Percentiles rank a stretch among this genome's conserved stretches.
Conservation (phyloP, 805 yeast species). For the Metschnikowia borealis region DNA sequence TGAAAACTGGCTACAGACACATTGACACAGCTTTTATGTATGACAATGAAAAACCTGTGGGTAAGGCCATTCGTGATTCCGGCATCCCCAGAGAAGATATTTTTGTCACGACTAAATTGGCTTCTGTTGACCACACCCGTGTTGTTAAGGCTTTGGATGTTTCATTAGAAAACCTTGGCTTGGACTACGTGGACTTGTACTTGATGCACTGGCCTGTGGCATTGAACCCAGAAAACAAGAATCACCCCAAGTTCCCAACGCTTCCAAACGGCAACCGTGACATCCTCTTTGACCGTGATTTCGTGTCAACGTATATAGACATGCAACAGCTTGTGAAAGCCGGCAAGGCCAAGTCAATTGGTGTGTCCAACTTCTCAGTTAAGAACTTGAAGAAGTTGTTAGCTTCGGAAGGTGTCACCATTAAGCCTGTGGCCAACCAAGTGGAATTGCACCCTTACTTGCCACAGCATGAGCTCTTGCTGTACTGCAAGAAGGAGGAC, state of each 20-base stretch:
- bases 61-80: slow-evolving; percentile 49
- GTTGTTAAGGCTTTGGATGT: slow-evolving; percentile 52
- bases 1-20: slow-evolving; percentile 48
- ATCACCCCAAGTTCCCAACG: slow-evolving; percentile 34
- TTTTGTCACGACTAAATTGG: slow-evolving; percentile 69
- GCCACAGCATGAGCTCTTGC: slow-evolving; percentile 58
- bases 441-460: slow-evolving; percentile 72
- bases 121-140: slow-evolving; percentile 51
- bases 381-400: slow-evolving; percentile 50
- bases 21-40: slow-evolving; percentile 53
- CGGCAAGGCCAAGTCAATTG: slow-evolving; percentile 61
- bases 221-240: slow-evolving; percentile 35
- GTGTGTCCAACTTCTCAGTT: slow-evolving; percentile 70
- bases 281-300: slow-evolving; percentile 32
- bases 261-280: slow-evolving; percentile 35
- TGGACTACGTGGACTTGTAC: slow-evolving; percentile 76
- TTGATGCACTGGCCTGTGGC: slow-evolving; percentile 83
- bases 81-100: slow-evolving; percentile 63
- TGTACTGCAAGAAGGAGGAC: slow-evolving; percentile 48
- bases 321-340: slow-evolving; percentile 54
- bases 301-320: slow-evolving; percentile 56
- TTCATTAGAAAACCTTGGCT: slow-evolving; percentile 58
- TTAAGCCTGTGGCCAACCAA: slow-evolving; percentile 70
- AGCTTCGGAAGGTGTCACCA: slow-evolving; percentile 42
- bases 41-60: slow-evolving; percentile 62